These are phyloP conservation scores for Mortierella antarctica DNA, from an alignment of 192 early-diverging fungal species.

Conservation along the genomic window DNA sequence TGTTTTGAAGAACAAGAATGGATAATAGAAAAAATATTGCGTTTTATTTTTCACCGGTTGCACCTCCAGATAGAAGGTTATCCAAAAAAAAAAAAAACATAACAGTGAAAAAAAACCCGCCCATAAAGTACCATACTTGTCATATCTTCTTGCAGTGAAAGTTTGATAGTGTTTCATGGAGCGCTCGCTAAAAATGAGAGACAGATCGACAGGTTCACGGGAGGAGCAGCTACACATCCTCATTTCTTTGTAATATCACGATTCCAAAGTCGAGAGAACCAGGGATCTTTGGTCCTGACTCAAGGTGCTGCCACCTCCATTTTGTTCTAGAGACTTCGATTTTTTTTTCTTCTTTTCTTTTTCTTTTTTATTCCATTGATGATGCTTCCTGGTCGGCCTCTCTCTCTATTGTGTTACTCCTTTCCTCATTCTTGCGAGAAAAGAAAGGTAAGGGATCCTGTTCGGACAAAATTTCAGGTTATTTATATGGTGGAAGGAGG, in stretches of 20 bases:
- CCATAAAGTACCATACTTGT: constrained; percentile 19
- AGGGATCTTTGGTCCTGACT: constrained; percentile 18
- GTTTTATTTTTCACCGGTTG: constrained; percentile 7
- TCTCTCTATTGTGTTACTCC: too few species aligned
- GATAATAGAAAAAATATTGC: constrained; percentile 21
- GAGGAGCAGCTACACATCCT: constrained; percentile 14
- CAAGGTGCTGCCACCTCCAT: constrained; percentile 16
- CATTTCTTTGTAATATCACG: constrained; percentile 19
- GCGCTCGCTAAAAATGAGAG: constrained; percentile 15
- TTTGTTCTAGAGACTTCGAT: too few species aligned
- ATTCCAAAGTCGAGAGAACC: constrained; percentile 10
- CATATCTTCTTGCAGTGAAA: constrained; percentile 19
- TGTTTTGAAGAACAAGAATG: constrained; percentile 27
- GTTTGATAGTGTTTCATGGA: constrained; percentile 17
- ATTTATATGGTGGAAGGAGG: too few species aligned
- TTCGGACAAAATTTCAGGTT: too few species aligned
- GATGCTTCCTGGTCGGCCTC: too few species aligned
- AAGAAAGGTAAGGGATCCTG: too few species aligned
- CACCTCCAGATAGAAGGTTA: background rate
- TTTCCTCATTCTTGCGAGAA: too few species aligned
- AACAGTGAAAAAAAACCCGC: too few species aligned
- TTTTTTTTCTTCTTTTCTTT: too few species aligned
- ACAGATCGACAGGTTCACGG: constrained; percentile 13
- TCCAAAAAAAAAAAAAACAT: too few species aligned
- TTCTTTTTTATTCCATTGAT: too few species aligned